phyloP scores from a whole-genome alignment of 495 filamentous ascomycete species.

The Cercophora samala region DNA sequence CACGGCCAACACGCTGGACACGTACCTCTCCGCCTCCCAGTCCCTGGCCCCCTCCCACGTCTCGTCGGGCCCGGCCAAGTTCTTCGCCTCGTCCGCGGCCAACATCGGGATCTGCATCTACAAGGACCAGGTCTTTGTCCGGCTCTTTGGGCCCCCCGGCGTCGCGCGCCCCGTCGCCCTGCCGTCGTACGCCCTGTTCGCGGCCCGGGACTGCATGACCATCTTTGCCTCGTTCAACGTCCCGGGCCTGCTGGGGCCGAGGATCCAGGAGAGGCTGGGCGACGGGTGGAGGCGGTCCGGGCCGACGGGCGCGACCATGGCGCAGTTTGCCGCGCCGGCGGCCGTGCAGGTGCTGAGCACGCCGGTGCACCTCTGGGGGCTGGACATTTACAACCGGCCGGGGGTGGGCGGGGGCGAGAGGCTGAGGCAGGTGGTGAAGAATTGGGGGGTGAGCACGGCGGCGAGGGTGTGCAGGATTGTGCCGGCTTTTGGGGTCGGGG shows the following conservation, averaged over 20 bases:
- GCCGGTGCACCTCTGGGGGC: constrained; percentile 79
- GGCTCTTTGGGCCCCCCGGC: constrained; percentile 66
- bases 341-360: constrained; percentile 78
- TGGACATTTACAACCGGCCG: constrained; percentile 84
- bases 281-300: constrained; percentile 41
- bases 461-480: constrained; percentile 89
- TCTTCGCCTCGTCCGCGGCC: constrained; percentile 73
- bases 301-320: constrained; percentile 51
- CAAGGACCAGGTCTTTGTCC: constrained; percentile 86
- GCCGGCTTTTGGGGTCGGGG: constrained; percentile 90
- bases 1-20: constrained; percentile 86
- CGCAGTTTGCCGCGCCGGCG: constrained; percentile 80
- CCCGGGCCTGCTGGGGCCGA: constrained; percentile 70
- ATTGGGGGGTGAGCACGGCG: constrained; percentile 72
- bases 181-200: constrained; percentile 75
- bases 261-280: constrained; percentile 52
- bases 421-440: constrained; percentile 60
- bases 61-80: constrained; percentile 75
- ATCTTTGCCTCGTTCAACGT: constrained; percentile 95
- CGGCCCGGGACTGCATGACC: constrained; percentile 79
- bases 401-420: constrained; percentile 52
- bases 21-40: constrained; percentile 62
- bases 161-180: constrained; percentile 52
- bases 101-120: constrained; percentile 90
- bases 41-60: constrained; percentile 54